Evolutionary conservation across 495 filamentous ascomycete genomes (phyloP).

Genomic region (Aspergillus ostianus): DNA sequence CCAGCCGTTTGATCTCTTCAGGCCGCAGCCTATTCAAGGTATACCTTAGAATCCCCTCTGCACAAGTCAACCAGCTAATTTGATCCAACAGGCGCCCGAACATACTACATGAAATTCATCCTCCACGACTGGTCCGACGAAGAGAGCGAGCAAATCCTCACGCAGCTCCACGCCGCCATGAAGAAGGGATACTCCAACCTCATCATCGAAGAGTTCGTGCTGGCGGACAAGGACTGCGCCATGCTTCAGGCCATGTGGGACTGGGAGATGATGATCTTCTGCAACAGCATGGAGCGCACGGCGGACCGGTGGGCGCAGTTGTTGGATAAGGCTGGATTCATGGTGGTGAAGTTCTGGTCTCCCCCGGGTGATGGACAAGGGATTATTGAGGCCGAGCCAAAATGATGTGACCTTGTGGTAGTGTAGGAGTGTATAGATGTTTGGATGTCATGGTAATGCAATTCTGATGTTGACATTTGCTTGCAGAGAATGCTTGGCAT

Average conservation of each 20-base stretch:
- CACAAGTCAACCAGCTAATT: background rate
- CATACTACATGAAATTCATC: constrained; percentile 50
- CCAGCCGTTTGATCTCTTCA: constrained; percentile 36
- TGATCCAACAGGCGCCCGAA: constrained; percentile 36
- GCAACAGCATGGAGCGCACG: constrained; percentile 25
- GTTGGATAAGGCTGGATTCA: constrained; percentile 23
- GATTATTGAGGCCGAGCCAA: constrained; percentile 27
- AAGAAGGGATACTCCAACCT: constrained; percentile 40
- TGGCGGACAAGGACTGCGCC: constrained; percentile 20
- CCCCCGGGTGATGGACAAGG: constrained; percentile 22
- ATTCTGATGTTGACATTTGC: no score
- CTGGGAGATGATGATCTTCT: constrained; percentile 25
- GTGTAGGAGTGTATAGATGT: no score
- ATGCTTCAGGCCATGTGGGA: constrained; percentile 20
- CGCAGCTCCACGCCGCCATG: constrained; percentile 36
- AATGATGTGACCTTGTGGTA: background rate
- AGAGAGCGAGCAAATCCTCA: constrained; percentile 35
- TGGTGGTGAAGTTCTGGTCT: constrained; percentile 27
- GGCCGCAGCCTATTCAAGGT: constrained; percentile 42
- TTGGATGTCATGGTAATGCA: no score
- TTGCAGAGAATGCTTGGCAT: no score
- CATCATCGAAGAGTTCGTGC: constrained; percentile 26
- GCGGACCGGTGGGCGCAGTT: constrained; percentile 21
- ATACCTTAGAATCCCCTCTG: constrained; percentile 5
- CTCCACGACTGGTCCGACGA: constrained; percentile 53